Evolutionary conservation across 2,329 filamentous ascomycete species (phyloP).

Genomic region (Boeremia exigua): DNA sequence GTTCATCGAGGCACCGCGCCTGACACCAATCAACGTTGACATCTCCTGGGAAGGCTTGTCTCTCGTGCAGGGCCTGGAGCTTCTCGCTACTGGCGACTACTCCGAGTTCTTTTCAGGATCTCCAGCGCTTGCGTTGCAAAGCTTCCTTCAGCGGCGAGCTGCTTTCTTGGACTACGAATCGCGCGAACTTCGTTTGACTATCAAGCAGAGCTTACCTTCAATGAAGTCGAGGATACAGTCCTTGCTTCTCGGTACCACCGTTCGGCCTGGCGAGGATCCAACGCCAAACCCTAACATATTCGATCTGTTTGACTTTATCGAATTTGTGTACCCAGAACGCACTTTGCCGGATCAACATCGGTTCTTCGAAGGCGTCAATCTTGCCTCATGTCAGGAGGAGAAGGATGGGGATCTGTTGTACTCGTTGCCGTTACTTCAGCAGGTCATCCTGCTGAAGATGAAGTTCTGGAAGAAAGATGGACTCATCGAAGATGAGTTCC

Average conservation of each 20-base stretch:
- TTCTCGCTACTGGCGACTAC: constrained; percentile 24
- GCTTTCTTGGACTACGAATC: constrained; percentile 84
- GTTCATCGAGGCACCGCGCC: constrained; percentile 75
- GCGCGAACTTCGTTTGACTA: constrained; percentile 80
- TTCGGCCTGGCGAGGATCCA: constrained; percentile 69
- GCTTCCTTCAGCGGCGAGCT: constrained; percentile 79
- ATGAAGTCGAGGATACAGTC: constrained; percentile 57
- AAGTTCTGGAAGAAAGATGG: constrained; percentile 63
- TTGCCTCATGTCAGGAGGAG: constrained; percentile 67
- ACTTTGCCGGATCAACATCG: constrained; percentile 60
- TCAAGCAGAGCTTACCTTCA: constrained; percentile 69
- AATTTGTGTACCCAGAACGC: constrained; percentile 61
- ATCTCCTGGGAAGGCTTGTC: constrained; percentile 76
- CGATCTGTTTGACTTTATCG: constrained; percentile 91
- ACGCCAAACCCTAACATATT: constrained; percentile 79
- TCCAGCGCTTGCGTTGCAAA: constrained; percentile 72
- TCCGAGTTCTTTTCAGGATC: constrained; percentile 72
- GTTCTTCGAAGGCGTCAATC: constrained; percentile 70
- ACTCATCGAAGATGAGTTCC: constrained; percentile 45
- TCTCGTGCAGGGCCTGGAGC: constrained; percentile 54
- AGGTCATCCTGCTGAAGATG: constrained; percentile 74
- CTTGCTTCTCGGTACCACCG: constrained; percentile 77
- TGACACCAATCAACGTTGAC: constrained; percentile 72
- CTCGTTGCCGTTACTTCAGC: constrained; percentile 72
- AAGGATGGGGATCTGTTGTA: constrained; percentile 66